Conservation (phyloP, 176 grass and related monocot species). For the Alloteropsis semialata region DNA sequence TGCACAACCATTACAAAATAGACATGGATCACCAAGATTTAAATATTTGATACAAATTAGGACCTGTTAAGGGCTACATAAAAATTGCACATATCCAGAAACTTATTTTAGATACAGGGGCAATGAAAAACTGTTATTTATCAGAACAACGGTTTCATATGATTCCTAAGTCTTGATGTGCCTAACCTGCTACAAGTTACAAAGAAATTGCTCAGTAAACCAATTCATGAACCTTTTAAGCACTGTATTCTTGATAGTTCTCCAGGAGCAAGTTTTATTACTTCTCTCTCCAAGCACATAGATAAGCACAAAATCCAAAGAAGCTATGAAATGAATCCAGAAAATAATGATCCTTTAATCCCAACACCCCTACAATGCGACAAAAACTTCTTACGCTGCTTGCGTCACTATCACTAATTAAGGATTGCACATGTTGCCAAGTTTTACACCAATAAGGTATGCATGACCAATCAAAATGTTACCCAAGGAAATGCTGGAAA, state of each 20-base stretch:
- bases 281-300: background rate
- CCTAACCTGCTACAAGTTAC: background rate
- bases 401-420: background rate
- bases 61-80: conserved; percentile 13
- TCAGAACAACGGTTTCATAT: background rate
- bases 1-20: conserved; percentile 12
- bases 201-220: background rate
- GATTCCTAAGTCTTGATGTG: background rate
- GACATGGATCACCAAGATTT: background rate
- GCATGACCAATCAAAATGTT: conserved; percentile 22
- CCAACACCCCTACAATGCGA: background rate
- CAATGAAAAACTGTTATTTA: conserved; percentile 2
- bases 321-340: background rate
- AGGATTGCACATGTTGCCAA: conserved; percentile 16
- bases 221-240: background rate
- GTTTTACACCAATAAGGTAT: background rate
- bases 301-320: background rate
- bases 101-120: background rate
- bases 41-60: conserved; percentile 17
- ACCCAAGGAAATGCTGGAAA: background rate
- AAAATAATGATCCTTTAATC: background rate
- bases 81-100: background rate
- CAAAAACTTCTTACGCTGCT: background rate
- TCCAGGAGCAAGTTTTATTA: background rate
- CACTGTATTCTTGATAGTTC: background rate